These are phyloP conservation scores for Astrocystis sublimbata DNA, from an alignment of 495 filamentous ascomycete genomes.

Conservation along the genomic window DNA sequence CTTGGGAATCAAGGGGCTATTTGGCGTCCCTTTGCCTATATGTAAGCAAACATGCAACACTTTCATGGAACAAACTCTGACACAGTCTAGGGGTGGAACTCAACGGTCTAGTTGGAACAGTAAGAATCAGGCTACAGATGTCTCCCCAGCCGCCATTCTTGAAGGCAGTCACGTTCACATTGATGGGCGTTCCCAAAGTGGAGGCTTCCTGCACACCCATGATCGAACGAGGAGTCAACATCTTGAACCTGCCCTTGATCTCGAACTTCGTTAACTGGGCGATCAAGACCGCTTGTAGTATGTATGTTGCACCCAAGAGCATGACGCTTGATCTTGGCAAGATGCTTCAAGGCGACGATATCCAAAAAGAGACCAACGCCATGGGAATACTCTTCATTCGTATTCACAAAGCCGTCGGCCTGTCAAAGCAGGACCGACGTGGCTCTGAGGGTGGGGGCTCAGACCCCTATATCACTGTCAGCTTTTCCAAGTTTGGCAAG, in stretches of 20 bases:
- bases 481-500: constrained; percentile 84
- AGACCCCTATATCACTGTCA: constrained; percentile 82
- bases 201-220: constrained; percentile 90
- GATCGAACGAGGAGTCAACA: constrained; percentile 83
- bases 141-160: constrained; percentile 87
- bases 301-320: constrained; percentile 96
- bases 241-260: constrained; percentile 88
- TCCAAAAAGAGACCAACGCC: constrained; percentile 83
- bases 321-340: constrained; percentile 90
- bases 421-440: constrained; percentile 88
- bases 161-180: constrained; percentile 86
- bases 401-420: constrained; percentile 80
- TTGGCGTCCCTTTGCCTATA: constrained; percentile 86
- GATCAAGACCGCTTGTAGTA: constrained; percentile 79
- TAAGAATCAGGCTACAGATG: constrained; percentile 78
- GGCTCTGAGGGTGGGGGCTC: constrained; percentile 86
- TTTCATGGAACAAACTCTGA: neutral
- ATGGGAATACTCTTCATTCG: constrained; percentile 87
- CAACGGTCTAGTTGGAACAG: constrained; percentile 81
- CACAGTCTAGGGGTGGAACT: constrained; percentile 65
- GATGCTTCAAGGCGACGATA: constrained; percentile 84
- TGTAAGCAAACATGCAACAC: constrained; percentile 42
- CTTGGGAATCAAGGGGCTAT: constrained; percentile 77
- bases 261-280: constrained; percentile 97
- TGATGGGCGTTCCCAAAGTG: constrained; percentile 90